Evolutionary conservation across 2,329 filamentous ascomycete species (phyloP).

Genomic region (Triangularia setosa): DNA sequence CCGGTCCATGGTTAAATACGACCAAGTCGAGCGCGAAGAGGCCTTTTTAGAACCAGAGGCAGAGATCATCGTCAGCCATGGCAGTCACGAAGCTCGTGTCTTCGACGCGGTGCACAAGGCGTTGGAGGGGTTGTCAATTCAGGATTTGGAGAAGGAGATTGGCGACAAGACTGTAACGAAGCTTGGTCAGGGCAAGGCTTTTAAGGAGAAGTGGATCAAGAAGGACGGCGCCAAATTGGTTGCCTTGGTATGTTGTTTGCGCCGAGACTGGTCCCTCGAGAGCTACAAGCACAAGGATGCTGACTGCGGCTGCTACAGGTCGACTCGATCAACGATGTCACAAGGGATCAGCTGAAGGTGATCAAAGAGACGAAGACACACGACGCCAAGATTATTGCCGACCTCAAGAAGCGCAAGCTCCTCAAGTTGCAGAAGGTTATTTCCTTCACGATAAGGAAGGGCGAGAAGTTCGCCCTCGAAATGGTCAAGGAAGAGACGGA

Average conservation of each 20-base stretch:
- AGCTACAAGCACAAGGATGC: slow-evolving; percentile 43
- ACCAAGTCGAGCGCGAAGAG: slow-evolving; percentile 77
- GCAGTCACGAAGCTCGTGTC: slow-evolving; percentile 78
- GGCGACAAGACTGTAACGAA: slow-evolving; percentile 71
- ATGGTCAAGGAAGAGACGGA: slow-evolving; percentile 93
- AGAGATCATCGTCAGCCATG: slow-evolving; percentile 66
- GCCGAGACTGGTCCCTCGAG: slow-evolving; percentile 41
- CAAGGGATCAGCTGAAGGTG: slow-evolving; percentile 67
- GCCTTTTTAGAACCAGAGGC: slow-evolving; percentile 71
- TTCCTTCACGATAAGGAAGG: slow-evolving; percentile 79
- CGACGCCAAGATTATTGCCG: slow-evolving; percentile 71
- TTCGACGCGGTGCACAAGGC: slow-evolving; percentile 70
- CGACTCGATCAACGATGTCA: slow-evolving; percentile 76
- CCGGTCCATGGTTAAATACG: slow-evolving; percentile 81
- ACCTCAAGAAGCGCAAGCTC: slow-evolving; percentile 90
- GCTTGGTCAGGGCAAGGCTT: slow-evolving; percentile 91
- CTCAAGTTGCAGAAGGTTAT: slow-evolving; percentile 80
- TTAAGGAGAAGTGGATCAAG: slow-evolving; percentile 73
- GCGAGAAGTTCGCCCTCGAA: slow-evolving; percentile 80
- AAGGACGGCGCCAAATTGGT: slow-evolving; percentile 51
- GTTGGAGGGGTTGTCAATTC: slow-evolving; percentile 76
- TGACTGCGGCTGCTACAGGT: slow-evolving; percentile 36
- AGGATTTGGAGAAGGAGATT: slow-evolving; percentile 65
- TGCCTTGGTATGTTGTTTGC: slow-evolving; percentile 42
- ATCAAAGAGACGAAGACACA: slow-evolving; percentile 68